Base-by-base conservation (phyloP, 2,329 filamentous ascomycete genomes). In the Diaporthe ampelina region DNA sequence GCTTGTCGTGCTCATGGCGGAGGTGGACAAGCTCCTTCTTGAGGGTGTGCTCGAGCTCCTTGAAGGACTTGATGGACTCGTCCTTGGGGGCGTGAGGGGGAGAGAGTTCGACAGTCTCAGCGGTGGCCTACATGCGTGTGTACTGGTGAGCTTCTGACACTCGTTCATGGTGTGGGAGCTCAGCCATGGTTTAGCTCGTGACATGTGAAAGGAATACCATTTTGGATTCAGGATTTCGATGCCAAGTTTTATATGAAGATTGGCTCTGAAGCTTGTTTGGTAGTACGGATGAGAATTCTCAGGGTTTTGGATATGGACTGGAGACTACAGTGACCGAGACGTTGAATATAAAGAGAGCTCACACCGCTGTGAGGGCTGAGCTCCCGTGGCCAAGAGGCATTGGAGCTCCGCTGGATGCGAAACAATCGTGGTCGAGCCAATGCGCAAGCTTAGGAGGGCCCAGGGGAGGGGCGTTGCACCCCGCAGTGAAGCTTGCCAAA, bases 51-150 rank as follows among this genome's bases (percentile, higher is more conserved):
- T 88, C 82, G 71, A 90, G 81, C 70, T 88, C 83, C 54, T 83
- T 79, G 81, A 89, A 90, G 37, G 84, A 85, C 72, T 83, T 83
- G 78, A 90, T 83, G 11, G 88, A 85, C 70, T 89, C 88, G 74
- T 87, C 84, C 79, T 85, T 88, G 70, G 87, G 86, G 56, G 82
- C 79, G 75, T 90, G 89, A 59, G 85, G 79, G 45, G 83, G 80
- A 68, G 87, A 85, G 50, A 90, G 81, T 29, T 88, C 81, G 67
- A 88, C 86, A 11, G 88, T 91, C n/a, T 89, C 87, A 65, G 84
- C 84, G 73, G 86, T 88, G 58, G 87, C 87, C 87, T 88, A 74
- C 24, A 19, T 48, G 37, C 32, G 24, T 48, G 37, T 63, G 11
- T 61, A 24, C 24, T 29, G 6, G 61, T 74, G 61, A 73, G 70